Conservation (phyloP, 2,329 filamentous ascomycete genomes). For the Fonsecaea erecta region DNA sequence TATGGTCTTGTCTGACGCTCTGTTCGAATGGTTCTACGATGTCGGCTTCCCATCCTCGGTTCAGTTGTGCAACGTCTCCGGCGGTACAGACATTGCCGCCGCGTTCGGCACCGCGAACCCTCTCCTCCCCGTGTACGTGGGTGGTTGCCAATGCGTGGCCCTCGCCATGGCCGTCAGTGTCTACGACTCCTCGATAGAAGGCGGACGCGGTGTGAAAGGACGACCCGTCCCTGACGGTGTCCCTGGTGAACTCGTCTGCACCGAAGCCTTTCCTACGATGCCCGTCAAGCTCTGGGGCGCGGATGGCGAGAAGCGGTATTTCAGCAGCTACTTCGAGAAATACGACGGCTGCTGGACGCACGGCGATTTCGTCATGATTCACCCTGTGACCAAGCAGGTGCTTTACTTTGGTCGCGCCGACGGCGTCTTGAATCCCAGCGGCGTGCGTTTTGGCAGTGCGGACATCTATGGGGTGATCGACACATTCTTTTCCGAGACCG, state of each 20-base stretch:
- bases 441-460: conserved; percentile 87
- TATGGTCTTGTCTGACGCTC: conserved; percentile 76
- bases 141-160: conserved; percentile 60
- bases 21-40: conserved; percentile 82
- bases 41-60: conserved; percentile 68
- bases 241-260: conserved; percentile 75
- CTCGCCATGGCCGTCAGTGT: conserved; percentile 57
- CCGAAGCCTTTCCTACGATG: conserved; percentile 73
- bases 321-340: conserved; percentile 41
- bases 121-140: conserved; percentile 67
- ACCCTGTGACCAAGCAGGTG: conserved; percentile 69
- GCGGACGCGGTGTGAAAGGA: conserved; percentile 44
- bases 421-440: conserved; percentile 70
- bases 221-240: conserved; percentile 64
- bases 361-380: conserved; percentile 75
- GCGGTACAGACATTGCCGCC: conserved; percentile 42
- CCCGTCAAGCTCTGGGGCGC: conserved; percentile 67
- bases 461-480: conserved; percentile 91
- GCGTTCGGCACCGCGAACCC: conserved; percentile 61
- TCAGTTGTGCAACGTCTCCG: conserved; percentile 59
- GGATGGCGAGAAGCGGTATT: conserved; percentile 60
- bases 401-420: conserved; percentile 68
- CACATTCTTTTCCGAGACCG: conserved; percentile 61
- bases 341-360: conserved; percentile 72
- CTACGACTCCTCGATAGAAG: conserved; percentile 52